Conservation (phyloP, 164 flowering plant species). For the Kalanchoe fedtschenkoi region DNA sequence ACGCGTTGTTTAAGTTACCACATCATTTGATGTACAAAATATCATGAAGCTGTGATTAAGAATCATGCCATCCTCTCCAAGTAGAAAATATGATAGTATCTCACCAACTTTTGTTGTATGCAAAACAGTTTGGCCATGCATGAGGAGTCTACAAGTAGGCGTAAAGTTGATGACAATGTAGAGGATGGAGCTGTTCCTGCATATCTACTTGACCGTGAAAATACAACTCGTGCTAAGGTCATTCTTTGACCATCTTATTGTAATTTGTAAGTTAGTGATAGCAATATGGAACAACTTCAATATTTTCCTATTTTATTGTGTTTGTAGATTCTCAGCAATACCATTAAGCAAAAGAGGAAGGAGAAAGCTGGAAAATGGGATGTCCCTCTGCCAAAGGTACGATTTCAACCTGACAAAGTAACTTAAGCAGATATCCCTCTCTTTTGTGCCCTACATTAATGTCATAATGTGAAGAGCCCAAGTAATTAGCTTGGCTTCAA, state of each 20-base stretch:
- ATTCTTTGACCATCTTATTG: not conserved
- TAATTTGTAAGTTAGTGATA: not conserved
- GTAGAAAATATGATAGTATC: not conserved
- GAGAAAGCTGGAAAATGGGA: constrained; percentile 99
- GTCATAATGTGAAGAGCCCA: no score
- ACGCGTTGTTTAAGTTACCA: no score
- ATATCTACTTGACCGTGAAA: constrained; percentile 90
- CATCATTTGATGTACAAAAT: no score
- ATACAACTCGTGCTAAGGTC: constrained; percentile 85
- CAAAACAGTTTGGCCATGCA: constrained; percentile 70
- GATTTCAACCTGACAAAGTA: not conserved
- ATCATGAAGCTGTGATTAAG: no score
- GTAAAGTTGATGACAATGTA: constrained; percentile 86
- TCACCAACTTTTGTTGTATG: constrained; percentile 1
- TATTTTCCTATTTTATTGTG: constrained; percentile 1
- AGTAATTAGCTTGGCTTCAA: no score
- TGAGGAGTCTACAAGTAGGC: constrained; percentile 73
- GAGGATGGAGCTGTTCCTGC: constrained; percentile 91
- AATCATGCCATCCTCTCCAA: no score
- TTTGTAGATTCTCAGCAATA: constrained; percentile 78
- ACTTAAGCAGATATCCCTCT: not conserved
- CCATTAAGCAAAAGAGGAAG: constrained; percentile 93
- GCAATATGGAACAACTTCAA: no score
- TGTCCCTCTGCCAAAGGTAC: constrained; percentile 94
- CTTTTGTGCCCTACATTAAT: not conserved